These are phyloP conservation scores for Plasmodium cynomolgi DNA, from an alignment of 169 alveolate genomes.

Conservation along the genomic window DNA sequence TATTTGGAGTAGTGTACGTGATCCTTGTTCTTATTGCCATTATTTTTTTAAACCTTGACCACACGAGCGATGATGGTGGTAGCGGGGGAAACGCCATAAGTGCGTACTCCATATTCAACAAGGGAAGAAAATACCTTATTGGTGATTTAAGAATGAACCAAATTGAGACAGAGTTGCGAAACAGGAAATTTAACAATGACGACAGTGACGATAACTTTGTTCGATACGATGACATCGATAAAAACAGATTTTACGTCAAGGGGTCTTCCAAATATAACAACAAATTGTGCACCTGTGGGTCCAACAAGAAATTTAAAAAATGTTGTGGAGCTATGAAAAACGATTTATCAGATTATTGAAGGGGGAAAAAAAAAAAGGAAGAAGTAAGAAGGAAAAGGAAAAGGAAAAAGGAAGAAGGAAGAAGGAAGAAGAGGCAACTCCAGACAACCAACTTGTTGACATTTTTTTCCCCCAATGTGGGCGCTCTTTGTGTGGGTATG, in stretches of 20 bases:
- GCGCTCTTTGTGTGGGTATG: background rate
- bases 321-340: slow-evolving; percentile 47
- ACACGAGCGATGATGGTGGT: background rate
- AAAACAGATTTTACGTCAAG: slow-evolving; percentile 30
- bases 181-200: slow-evolving; percentile 15
- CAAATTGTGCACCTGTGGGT: slow-evolving; percentile 61
- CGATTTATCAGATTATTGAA: slow-evolving; percentile 35
- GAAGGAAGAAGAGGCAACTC: background rate
- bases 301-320: slow-evolving; percentile 54
- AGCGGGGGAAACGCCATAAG: slow-evolving; percentile 9
- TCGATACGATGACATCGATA: slow-evolving; percentile 39
- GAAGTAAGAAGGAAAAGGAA: background rate
- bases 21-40: slow-evolving; percentile 31
- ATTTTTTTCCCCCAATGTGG: background rate
- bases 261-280: slow-evolving; percentile 67
- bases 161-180: slow-evolving; percentile 48
- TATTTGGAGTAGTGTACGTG: slow-evolving; percentile 44
- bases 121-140: slow-evolving; percentile 32
- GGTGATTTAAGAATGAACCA: slow-evolving; percentile 71
- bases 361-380: background rate
- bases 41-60: slow-evolving; percentile 49
- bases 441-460: background rate
- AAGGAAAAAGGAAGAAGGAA: background rate
- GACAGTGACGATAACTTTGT: slow-evolving; percentile 46
- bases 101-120: slow-evolving; percentile 53